These are phyloP conservation scores for Solanum tarapatanum DNA, from an alignment of 257 asterid genomes.

Conservation along the genomic window DNA sequence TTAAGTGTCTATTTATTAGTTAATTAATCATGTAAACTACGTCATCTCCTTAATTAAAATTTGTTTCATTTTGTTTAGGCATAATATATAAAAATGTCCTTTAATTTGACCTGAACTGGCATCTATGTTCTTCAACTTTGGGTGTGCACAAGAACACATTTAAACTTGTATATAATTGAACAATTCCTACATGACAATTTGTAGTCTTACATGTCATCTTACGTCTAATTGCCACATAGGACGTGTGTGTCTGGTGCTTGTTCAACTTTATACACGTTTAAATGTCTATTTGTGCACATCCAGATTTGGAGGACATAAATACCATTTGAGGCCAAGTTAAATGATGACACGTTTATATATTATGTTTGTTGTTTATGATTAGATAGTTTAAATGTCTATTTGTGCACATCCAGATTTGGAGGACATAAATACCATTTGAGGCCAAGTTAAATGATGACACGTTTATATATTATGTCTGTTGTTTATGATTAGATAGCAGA, in stretches of 20 bases:
- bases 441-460: not conserved
- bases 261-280: not conserved
- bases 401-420: not conserved
- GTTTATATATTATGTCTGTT: not conserved
- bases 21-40: not conserved
- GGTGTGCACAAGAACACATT: too few relatives aligned
- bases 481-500: constrained; percentile 45
- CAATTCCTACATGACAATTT: not conserved
- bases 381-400: constrained; percentile 26
- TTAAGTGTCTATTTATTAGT: not conserved
- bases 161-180: too few relatives aligned
- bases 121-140: not conserved
- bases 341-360: not conserved
- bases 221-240: not conserved
- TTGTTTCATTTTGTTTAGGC: not conserved
- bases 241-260: not conserved
- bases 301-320: not conserved
- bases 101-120: too few relatives aligned
- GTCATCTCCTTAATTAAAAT: not conserved
- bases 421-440: not conserved
- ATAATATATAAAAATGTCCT: too few relatives aligned
- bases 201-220: not conserved
- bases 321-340: not conserved
- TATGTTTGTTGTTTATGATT: not conserved
- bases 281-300: not conserved